Evolutionary conservation across 305 asterid genomes (phyloP).

Genomic region (Fraxinus sp.): DNA sequence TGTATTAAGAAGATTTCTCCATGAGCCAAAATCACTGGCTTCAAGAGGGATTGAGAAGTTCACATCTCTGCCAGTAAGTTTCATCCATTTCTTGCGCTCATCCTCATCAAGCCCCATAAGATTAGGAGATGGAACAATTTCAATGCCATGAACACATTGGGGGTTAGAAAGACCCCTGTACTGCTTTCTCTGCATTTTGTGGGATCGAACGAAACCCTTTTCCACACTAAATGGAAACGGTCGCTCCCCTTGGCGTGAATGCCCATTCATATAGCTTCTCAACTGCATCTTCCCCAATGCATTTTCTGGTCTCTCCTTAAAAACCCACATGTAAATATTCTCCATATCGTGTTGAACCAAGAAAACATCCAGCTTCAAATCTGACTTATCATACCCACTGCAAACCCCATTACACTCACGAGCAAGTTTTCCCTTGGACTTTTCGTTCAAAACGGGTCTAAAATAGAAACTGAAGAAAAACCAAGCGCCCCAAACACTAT

Average conservation of each 20-base stretch:
- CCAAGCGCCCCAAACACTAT: constrained; percentile 98
- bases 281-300: constrained; percentile 95
- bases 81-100: constrained; percentile 76
- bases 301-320: constrained; percentile 82
- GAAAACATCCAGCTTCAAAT: constrained; percentile 72
- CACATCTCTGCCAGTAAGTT: constrained; percentile 69
- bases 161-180: constrained; percentile 91
- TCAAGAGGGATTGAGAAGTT: constrained; percentile 64
- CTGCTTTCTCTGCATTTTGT: constrained; percentile 88
- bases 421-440: constrained; percentile 63
- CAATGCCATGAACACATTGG: constrained; percentile 89
- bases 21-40: constrained; percentile 72
- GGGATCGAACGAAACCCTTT: constrained; percentile 80
- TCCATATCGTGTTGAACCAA: constrained; percentile 98
- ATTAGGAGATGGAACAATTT: constrained; percentile 65
- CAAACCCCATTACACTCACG: constrained; percentile 66
- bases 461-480: constrained; percentile 88
- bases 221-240: constrained; percentile 86
- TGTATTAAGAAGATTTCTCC: constrained; percentile 77
- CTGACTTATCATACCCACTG: constrained; percentile 75
- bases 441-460: constrained; percentile 72
- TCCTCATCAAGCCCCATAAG: constrained; percentile 58
- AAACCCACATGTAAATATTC: constrained; percentile 97
- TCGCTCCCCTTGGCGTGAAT: constrained; percentile 87
- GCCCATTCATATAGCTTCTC: constrained; percentile 91